phyloP scores from a whole-genome alignment of 2,329 filamentous ascomycete species.

The Colletotrichum phormii region DNA sequence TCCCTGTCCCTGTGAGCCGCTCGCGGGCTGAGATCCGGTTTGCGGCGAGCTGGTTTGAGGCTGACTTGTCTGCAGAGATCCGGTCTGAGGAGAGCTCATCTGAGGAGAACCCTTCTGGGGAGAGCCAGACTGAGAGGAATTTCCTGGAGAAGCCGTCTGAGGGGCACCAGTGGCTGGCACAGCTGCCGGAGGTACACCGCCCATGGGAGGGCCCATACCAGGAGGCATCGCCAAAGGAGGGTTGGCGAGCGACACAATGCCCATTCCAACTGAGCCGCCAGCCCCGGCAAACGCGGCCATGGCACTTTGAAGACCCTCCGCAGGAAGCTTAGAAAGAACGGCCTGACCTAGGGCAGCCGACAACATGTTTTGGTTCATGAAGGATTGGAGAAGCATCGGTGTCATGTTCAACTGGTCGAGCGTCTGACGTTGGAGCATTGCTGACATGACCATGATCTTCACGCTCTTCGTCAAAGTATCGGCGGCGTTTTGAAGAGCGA shows the following conservation, averaged over 20 bases:
- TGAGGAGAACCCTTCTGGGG: not conserved
- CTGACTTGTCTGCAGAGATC: not conserved
- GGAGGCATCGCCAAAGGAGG: slow-evolving; percentile 42
- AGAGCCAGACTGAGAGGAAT: not conserved
- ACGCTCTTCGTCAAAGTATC: slow-evolving; percentile 28
- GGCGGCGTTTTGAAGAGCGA: slow-evolving; percentile 28
- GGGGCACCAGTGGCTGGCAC: not conserved
- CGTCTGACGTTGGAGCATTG: slow-evolving; percentile 23
- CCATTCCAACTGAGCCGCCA: slow-evolving; percentile 11
- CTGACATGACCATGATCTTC: slow-evolving; percentile 36
- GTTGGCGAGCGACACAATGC: slow-evolving; percentile 27
- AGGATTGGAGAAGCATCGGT: slow-evolving; percentile 14
- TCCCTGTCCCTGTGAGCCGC: too few relatives aligned
- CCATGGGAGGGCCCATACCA: not conserved
- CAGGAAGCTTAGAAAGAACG: slow-evolving; percentile 27
- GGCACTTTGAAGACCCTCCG: slow-evolving; percentile 19
- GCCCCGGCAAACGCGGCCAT: slow-evolving; percentile 16
- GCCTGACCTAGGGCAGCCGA: slow-evolving; percentile 9
- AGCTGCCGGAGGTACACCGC: not conserved
- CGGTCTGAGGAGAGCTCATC: not conserved
- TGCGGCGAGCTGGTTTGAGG: not conserved
- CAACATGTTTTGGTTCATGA: slow-evolving; percentile 26
- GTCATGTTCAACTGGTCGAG: slow-evolving; percentile 30
- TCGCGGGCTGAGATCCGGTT: not conserved
- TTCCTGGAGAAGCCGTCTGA: too few relatives aligned